Base-by-base conservation (phyloP, 202 grass and related monocot genomes). In the Zizania palustris region DNA sequence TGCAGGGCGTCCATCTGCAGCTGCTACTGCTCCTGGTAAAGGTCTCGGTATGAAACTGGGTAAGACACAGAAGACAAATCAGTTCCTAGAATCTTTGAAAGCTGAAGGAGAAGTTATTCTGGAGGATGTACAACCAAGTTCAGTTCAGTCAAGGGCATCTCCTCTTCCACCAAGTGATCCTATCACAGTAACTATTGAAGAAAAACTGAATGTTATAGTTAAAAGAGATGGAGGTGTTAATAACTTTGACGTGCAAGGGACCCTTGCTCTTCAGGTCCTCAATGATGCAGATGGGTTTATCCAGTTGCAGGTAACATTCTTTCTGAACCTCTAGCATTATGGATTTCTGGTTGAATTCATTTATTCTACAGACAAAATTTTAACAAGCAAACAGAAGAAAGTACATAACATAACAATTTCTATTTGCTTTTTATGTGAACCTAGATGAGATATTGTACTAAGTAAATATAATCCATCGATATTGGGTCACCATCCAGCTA, bases 71-170 rank as follows among this genome's bases (percentile, higher is more conserved):
- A 93, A 86, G 77, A 87, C 90, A 8, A 91, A 93, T 80, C 93
- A 97, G 46, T 93, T 97, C 73, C 85, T 97, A 19, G 93, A 97
- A 78, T 93, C 90, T 50, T 75, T 97, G 70, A 89, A 97, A 86
- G 90, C 85, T 67, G 93, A 93, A 91, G 90, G 93, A 75, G 93
- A 97, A 74, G 85, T 93, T 19, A 97, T 97, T 80, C 87, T 89
- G 66, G 93, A 97, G 79, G 90, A 97, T 84, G 90, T 67, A 49
- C 93, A 92, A 67, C 51, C 80, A 77, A 88, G 65, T 74, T 33
- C 79, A 81, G 16, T 69, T 80, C 79, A 51, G 55, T 80, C 83
- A 63, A 89, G 84, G 44, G 54, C 77, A 1, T 75, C 87, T 42
- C 19, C 72, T 89, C 64, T 87, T 71, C 78, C 79, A 69, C 74